phyloP scores from a whole-genome alignment of 139 green algal genomes.

The Microglena sp. region DNA sequence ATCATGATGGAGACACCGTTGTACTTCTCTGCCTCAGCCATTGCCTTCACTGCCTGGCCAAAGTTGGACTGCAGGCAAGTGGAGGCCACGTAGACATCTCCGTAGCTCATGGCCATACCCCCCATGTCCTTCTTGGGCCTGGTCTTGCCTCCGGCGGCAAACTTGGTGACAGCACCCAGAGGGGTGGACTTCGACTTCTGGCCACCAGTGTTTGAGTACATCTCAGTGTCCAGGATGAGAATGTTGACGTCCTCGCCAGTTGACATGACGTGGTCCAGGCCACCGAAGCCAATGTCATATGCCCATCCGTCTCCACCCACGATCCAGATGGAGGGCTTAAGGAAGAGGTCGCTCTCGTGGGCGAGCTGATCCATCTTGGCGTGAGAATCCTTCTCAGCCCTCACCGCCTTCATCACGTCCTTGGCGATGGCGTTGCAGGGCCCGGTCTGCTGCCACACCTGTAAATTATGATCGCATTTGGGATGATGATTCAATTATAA shows the following conservation, averaged over 20 bases:
- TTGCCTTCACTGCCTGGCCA: slow-evolving; percentile 33
- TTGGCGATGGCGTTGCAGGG: slow-evolving; percentile 36
- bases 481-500: no score
- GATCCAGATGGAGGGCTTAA: slow-evolving; percentile 53
- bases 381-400: slow-evolving; percentile 30
- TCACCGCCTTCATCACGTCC: slow-evolving; percentile 41
- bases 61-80: slow-evolving; percentile 45
- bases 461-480: no score
- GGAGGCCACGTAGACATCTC: slow-evolving; percentile 42
- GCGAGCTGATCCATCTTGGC: slow-evolving; percentile 3
- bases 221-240: slow-evolving; percentile 43
- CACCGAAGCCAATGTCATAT: slow-evolving; percentile 54
- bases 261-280: slow-evolving; percentile 51
- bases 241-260: slow-evolving; percentile 23
- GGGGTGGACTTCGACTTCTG: slow-evolving; percentile 50
- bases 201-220: slow-evolving; percentile 52
- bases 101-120: slow-evolving; percentile 32
- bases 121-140: slow-evolving; percentile 44
- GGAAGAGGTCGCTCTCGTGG: slow-evolving; percentile 32
- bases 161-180: slow-evolving; percentile 43
- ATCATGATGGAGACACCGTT: slow-evolving; percentile 35
- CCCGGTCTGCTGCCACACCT: slow-evolving; percentile 38
- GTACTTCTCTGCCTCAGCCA: slow-evolving; percentile 35
- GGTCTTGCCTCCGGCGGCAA: slow-evolving; percentile 43
- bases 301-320: slow-evolving; percentile 53